phyloP scores from a whole-genome alignment of 805 yeast species.

The Candida dajiaensis region DNA sequence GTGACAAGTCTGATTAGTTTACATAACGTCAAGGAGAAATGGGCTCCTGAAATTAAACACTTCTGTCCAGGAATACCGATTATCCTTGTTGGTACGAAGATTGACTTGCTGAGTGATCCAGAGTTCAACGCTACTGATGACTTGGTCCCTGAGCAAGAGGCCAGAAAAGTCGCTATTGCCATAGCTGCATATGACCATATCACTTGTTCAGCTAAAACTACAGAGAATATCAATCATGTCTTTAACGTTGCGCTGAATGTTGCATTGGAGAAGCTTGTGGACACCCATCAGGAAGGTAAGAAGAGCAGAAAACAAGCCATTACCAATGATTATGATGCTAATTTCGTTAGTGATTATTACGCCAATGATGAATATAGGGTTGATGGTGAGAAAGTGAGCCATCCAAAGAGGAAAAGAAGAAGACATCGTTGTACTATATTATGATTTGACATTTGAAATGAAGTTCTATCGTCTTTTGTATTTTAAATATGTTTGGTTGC shows the following conservation, averaged over 20 bases:
- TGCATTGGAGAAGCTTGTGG: slow-evolving; percentile 15
- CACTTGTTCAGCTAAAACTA: slow-evolving; percentile 73
- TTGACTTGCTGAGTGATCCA: slow-evolving; percentile 42
- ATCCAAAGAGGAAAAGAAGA: not conserved
- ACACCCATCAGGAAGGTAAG: slow-evolving; percentile 5
- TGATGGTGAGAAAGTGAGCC: slow-evolving; percentile 9
- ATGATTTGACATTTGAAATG: not conserved
- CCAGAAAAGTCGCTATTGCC: slow-evolving; percentile 41
- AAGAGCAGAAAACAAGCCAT: slow-evolving; percentile 6
- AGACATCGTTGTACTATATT: slow-evolving; percentile 9
- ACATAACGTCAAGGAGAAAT: slow-evolving; percentile 67
- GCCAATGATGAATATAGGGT: slow-evolving; percentile 15
- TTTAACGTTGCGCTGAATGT: slow-evolving; percentile 50
- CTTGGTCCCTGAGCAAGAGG: slow-evolving; percentile 34
- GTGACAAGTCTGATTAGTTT: slow-evolving; percentile 57
- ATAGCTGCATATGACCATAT: slow-evolving; percentile 68
- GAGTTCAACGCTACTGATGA: slow-evolving; percentile 25
- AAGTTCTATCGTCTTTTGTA: not conserved
- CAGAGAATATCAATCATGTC: slow-evolving; percentile 59
- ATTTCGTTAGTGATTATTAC: slow-evolving; percentile 1
- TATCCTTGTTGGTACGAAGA: slow-evolving; percentile 75
- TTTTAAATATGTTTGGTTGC: not conserved
- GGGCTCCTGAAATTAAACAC: slow-evolving; percentile 85
- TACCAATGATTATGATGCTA: slow-evolving; percentile 2
- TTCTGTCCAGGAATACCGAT: slow-evolving; percentile 79